A percentile compares a stretch with the other conserved stretches of the same genome.
Evolutionary conservation across 495 filamentous ascomycete species (phyloP).

Genomic region (Penicillium soppii): DNA sequence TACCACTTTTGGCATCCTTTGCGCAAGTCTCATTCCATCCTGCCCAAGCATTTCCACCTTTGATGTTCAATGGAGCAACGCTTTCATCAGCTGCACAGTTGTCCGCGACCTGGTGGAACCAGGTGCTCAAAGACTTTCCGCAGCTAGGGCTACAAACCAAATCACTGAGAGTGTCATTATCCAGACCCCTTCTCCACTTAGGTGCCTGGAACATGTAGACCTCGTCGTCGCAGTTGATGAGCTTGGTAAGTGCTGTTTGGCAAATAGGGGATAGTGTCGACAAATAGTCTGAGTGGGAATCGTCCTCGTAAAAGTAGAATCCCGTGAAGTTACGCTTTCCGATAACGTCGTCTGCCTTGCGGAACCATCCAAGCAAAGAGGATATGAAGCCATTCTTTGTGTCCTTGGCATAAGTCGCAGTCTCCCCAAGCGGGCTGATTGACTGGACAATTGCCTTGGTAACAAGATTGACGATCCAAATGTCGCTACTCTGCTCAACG

Average conservation of each 20-base stretch:
- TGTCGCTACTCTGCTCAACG: constrained; percentile 36
- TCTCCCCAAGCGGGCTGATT: constrained; percentile 39
- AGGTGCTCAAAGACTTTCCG: background rate
- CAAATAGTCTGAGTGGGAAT: background rate
- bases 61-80: background rate
- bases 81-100: constrained; percentile 1
- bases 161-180: constrained; percentile 9
- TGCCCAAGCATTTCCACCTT: constrained; percentile 5
- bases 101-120: background rate
- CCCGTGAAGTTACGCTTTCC: constrained; percentile 1
- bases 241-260: background rate
- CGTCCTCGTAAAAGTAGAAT: background rate
- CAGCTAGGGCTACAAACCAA: background rate
- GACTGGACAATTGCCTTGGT: constrained; percentile 75
- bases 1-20: constrained; percentile 12
- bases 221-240: background rate
- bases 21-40: constrained; percentile 22
- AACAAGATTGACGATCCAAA: constrained; percentile 67
- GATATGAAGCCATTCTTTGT: constrained; percentile 8
- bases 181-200: background rate
- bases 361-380: constrained; percentile 3
- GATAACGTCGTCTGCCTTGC: background rate
- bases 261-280: background rate
- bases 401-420: constrained; percentile 12
- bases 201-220: background rate